Evolutionary conservation across 2,329 filamentous ascomycete species (phyloP), one percentile per base, ranked within the genome.

Genomic region (Nannizziopsis arthrosporioides): DNA sequence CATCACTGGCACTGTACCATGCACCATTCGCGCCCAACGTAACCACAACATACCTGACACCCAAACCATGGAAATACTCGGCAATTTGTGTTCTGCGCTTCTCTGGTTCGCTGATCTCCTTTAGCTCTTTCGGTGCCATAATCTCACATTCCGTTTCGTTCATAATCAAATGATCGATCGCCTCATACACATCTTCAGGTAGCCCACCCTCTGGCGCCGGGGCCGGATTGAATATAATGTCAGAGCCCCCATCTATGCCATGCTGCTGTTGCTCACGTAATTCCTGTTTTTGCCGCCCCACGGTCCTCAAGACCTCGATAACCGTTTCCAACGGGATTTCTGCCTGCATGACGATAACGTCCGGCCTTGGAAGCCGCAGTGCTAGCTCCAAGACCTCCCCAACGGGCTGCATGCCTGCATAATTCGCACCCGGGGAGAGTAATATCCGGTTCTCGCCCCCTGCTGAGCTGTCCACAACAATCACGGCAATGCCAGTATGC

Each of bases 141-240:
- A 89, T 76, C 7, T 81, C 76, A 1, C 88, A 85, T 69, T 95
- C 89, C 1, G 83, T 92, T 70, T 95, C 89, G 61, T 96, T 95
- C 58, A 95, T 77, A 44, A 95, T 78, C 38, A 95, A 72, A 58
- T 94, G 86, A 37, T 80, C 79, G 30, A 95, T 74, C 1, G 76
- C 77, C 5, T 63, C 57, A 61, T 84, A 92, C 7, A 78, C 80
- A 22, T 77, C 73, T 0, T 71, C 71, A 1, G 85, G 87, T 2
- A 94, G 67, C 7, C 69, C 65, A 39, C 81, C 74, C 2, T 88
- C 87, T 3, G 84, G 84, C 8, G 89, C 89, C 12, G 89, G 88
- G 2, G 89, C 89, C 12, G 89, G 88, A 64, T 95, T 96, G 54
- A 94, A 75, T 43, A 95, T 75, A 1, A 90, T 82, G 32, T 76